Percentiles rank a stretch among this genome's conserved stretches.
Conservation (phyloP, 176 grass and related monocot genomes). For the Oropetium thomaeum region DNA sequence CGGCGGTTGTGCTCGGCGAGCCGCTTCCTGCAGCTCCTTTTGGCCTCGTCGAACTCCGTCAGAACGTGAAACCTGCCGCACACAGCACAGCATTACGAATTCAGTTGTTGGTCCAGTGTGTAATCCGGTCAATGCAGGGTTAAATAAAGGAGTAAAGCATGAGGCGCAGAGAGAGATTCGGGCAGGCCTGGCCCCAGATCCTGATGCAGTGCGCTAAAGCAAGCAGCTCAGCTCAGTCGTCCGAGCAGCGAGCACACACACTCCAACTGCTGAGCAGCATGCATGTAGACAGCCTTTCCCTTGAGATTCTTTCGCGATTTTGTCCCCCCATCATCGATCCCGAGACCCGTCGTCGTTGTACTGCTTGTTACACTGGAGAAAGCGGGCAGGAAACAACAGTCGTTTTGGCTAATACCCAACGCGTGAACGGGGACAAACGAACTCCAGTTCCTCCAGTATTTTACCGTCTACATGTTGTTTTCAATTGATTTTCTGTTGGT, state of each 20-base stretch:
- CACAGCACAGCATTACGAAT: too few relatives aligned
- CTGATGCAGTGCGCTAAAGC: conserved; percentile 12
- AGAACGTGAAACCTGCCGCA: conserved; percentile 69
- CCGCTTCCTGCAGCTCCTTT: conserved; percentile 75
- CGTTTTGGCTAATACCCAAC: neutral
- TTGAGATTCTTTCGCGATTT: conserved; percentile 23
- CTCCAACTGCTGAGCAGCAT: neutral
- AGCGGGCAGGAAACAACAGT: neutral
- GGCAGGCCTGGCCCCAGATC: conserved; percentile 25
- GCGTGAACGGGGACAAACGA: neutral
- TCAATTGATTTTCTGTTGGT: neutral
- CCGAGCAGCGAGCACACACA: neutral
- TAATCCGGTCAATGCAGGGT: conserved; percentile 4
- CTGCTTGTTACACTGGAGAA: too few relatives aligned
- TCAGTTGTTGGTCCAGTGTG: neutral
- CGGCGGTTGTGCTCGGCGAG: conserved; percentile 84
- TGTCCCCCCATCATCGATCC: conserved; percentile 37
- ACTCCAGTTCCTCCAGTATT: neutral
- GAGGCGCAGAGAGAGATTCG: conserved; percentile 38
- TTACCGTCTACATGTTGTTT: neutral
- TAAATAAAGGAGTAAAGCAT: conserved; percentile 32
- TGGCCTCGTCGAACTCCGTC: conserved; percentile 67
- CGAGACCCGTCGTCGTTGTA: too few relatives aligned
- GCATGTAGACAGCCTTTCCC: conserved; percentile 26
- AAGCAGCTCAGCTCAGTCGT: conserved; percentile 4